phyloP scores from a whole-genome alignment of 2,329 filamentous ascomycete genomes.

The Coniochaeta sp. region DNA sequence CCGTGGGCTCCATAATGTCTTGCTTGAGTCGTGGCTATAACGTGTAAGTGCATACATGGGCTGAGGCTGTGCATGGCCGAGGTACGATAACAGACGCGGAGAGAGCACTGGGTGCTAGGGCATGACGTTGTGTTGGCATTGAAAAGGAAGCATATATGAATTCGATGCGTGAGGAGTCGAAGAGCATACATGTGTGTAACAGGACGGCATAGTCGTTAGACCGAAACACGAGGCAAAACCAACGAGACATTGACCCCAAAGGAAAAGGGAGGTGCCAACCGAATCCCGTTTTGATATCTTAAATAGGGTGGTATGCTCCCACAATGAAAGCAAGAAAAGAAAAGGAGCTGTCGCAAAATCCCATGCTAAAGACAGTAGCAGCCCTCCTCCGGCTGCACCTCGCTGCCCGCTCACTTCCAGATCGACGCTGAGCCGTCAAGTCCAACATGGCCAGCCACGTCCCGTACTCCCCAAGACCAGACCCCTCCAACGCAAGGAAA shows the following conservation, averaged over 20 bases:
- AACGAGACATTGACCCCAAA: no score
- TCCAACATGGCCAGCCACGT: not conserved
- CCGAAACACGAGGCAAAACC: no score
- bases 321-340: not conserved
- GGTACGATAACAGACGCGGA: no score
- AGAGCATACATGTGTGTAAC: no score
- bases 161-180: no score
- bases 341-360: not conserved
- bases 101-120: no score
- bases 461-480: not conserved
- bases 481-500: no score
- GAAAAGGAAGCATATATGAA: no score
- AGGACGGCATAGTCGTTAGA: no score
- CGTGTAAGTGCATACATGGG: not conserved
- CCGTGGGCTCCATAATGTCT: not conserved
- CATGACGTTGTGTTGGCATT: no score
- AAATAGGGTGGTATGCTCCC: not conserved
- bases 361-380: not conserved
- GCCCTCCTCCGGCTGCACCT: not conserved
- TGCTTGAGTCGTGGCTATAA: not conserved
- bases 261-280: no score
- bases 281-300: not conserved
- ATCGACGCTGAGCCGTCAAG: not conserved
- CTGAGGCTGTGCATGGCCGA: not conserved
- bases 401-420: not conserved